phyloP scores from a whole-genome alignment of 2,329 filamentous ascomycete genomes.

The Alternaria tenuissima region DNA sequence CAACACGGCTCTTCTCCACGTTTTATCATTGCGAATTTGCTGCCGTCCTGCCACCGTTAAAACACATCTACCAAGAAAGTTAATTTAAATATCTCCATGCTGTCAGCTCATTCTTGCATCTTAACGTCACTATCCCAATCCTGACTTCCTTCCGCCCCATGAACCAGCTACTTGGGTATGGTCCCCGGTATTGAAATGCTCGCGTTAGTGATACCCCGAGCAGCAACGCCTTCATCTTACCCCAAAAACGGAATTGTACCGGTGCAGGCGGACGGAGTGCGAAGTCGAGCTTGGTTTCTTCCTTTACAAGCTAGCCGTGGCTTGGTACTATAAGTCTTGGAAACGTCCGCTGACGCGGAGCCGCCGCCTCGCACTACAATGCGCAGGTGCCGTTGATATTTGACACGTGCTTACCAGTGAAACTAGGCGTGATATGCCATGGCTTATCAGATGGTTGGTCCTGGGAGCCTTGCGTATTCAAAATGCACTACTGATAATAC shows the following conservation, averaged over 20 bases:
- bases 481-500: neutral
- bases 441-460: neutral
- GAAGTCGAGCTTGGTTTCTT: conserved; percentile 18
- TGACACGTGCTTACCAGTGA: neutral
- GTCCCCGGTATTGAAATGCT: conserved; percentile 1
- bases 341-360: conserved; percentile 3
- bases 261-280: conserved; percentile 22
- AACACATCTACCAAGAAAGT: neutral
- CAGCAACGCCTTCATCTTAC: neutral
- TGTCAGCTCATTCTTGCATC: neutral
- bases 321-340: neutral
- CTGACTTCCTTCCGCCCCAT: conserved; percentile 1
- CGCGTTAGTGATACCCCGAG: conserved; percentile 24
- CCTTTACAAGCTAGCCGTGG: conserved; percentile 9
- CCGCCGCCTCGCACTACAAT: neutral
- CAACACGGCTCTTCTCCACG: neutral
- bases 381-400: neutral
- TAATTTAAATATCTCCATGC: neutral
- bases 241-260: neutral
- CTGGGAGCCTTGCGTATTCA: neutral
- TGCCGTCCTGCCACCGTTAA: neutral
- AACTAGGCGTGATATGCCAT: neutral
- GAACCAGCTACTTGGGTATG: neutral
- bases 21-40: neutral
- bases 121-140: neutral